Evolutionary conservation across 495 filamentous ascomycete genomes (phyloP), one percentile per base, ranked within the genome.

Genomic region (Penicillium pancosmium): DNA sequence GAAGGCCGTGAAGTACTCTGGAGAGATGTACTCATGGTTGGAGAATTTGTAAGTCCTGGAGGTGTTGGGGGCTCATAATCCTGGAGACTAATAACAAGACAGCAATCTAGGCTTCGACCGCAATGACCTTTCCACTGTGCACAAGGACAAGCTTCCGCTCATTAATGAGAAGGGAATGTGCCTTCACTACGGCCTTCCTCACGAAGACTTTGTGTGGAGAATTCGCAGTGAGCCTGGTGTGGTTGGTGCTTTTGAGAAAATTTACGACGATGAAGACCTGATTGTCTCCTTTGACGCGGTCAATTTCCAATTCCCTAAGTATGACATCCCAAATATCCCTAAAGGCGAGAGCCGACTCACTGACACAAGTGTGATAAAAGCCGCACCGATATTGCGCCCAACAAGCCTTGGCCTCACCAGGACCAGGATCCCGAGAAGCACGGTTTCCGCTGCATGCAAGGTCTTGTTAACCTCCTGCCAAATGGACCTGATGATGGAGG

Each of bases 351-450:
- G 0, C 1, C 10, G 7, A 21, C 16, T 36, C 27, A 40, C 19
- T 10, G 7, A 8, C 8, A 11, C 13, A 16, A 16, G 2, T 19
- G 5, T 10, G 1, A 16, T 16, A n/a, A 21, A 18, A 72, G 69
- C 43, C 73, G 68, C n/a, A 65, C 59, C 47, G 73, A 77, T 52
- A 34, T 75, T 27, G 57, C 72, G 9, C 54, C 64, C 50, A 75
- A 77, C 61, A 75, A 70, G 16, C 74, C 77, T 15, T 80, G 78
- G 78, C 77, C 77, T 3, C 78, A 81, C 56, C 69, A 74, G 52
- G 79, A 81, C 47, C 79, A 81, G 57, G 68, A 74, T 50, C 77
- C 77, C 8, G 56, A 60, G 5, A 74, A 75, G 35, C 71, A 64
- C 40, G 76, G 76, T 27, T 76, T 81, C 69, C 65, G 72, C 33